These are phyloP conservation scores for Xylariomycetidae sp. DNA, from an alignment of 2,329 filamentous ascomycete genomes.

Conservation along the genomic window DNA sequence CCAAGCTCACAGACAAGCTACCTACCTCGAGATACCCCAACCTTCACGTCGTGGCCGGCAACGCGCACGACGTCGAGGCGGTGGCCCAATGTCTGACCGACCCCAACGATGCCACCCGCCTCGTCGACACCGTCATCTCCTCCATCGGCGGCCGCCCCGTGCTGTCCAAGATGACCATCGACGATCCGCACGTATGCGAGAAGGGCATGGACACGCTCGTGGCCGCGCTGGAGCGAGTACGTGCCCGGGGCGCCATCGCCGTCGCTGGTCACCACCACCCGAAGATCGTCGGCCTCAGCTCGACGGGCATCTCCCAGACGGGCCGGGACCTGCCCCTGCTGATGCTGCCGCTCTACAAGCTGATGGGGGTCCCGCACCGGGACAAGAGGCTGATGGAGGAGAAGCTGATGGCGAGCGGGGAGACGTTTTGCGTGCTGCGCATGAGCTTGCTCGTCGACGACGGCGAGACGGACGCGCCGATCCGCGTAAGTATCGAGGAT, in stretches of 20 bases:
- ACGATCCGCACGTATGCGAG: slow-evolving; percentile 45
- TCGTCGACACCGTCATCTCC: slow-evolving; percentile 44
- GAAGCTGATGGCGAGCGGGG: slow-evolving; percentile 22
- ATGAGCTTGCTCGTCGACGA: slow-evolving; percentile 33
- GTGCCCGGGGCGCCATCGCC: slow-evolving; percentile 18
- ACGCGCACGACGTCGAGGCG: slow-evolving; percentile 36
- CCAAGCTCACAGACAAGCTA: slow-evolving; percentile 39
- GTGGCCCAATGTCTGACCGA: slow-evolving; percentile 33
- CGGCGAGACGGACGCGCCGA: slow-evolving; percentile 19
- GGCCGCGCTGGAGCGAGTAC: slow-evolving; percentile 28
- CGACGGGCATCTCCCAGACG: slow-evolving; percentile 36
- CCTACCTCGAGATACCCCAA: slow-evolving; percentile 27
- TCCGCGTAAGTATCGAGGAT: slow-evolving; percentile 40
- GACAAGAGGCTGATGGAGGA: slow-evolving; percentile 48
- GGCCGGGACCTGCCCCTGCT: slow-evolving; percentile 40
- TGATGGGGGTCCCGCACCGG: slow-evolving; percentile 36
- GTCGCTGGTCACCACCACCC: slow-evolving; percentile 30
- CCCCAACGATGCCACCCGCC: slow-evolving; percentile 17
- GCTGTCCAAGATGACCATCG: slow-evolving; percentile 25
- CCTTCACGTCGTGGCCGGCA: slow-evolving; percentile 43
- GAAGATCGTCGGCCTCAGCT: slow-evolving; percentile 34
- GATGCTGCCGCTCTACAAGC: slow-evolving; percentile 39
- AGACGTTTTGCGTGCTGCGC: slow-evolving; percentile 33
- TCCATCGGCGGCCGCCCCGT: slow-evolving; percentile 39
- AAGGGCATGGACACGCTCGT: slow-evolving; percentile 40